Base-by-base conservation (phyloP, 768 basidiomycete genomes). In the Gautieria morchelliformis region DNA sequence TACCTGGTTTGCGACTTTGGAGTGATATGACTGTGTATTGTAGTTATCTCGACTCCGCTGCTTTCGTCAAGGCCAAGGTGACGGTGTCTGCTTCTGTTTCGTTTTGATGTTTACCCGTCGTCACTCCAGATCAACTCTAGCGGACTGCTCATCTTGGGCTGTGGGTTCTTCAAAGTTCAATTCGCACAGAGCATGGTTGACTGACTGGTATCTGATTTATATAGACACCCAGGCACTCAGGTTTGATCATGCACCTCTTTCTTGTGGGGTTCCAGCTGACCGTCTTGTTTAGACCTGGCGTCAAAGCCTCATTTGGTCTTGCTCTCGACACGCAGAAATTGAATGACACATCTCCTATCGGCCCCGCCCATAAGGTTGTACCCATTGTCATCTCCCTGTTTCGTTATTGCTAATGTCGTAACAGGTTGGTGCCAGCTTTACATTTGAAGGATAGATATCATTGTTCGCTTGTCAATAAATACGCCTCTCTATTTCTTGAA, bases 291-390 rank as follows among this genome's bases (percentile, higher is more conserved):
- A 66, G 92, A 63, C 91, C 91, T 52, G 93, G 93, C 66, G 89
- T 97, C 66, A 91, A 88, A 71, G 88, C 88, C 48, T 80, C 87
- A 51, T 93, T 97, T 71, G 94, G 95, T 75, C 82, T 97, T 67
- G 92, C 93, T 63, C 77, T 99, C 62, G 96, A 99, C 76, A 95
- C 93, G 60, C 85, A 91, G 75, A 84, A 88, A 63, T 76, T 97
- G 64, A 93, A 89, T 75, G 89, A 91, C 57, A 70, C 78, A 53
- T 58, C 33, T 37, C 67, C 67, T 54, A 59, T 70, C 53, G 87
- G 84, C 49, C 80, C 86, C 56, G 80, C 84, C 14, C 90, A 93
- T 83, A 92, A 91, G 80, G 81, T 82, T 54, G 67, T n/a, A 9
- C 66, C 44, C 40, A 27, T 32, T 39, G 22, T 42, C 45, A 39